These are phyloP conservation scores for Fusarium chaquense DNA, from an alignment of 2,329 filamentous ascomycete genomes.

Conservation along the genomic window DNA sequence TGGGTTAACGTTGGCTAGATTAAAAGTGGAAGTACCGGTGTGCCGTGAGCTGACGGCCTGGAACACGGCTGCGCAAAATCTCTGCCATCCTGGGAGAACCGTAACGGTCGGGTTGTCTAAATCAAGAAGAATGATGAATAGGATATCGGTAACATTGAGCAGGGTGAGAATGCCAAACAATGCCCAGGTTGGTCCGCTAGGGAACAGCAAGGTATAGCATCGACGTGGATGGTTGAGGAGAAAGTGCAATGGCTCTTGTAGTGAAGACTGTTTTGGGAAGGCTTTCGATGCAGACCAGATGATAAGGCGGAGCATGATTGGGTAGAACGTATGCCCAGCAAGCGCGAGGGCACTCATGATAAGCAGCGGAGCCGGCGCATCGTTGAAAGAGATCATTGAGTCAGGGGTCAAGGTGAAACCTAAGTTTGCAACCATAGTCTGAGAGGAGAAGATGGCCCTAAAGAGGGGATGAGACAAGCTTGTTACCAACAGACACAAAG, in stretches of 20 bases:
- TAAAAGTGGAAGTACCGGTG: slow-evolving; percentile 64
- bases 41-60: slow-evolving; percentile 65
- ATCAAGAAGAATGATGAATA: slow-evolving; percentile 65
- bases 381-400: slow-evolving; percentile 63
- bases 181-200: slow-evolving; percentile 69
- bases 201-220: slow-evolving; percentile 73
- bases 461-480: slow-evolving; percentile 11
- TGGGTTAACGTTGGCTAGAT: slow-evolving; percentile 62
- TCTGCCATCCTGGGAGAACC: slow-evolving; percentile 57
- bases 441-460: slow-evolving; percentile 63
- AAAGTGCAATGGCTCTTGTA: slow-evolving; percentile 63
- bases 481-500: too few relatives aligned
- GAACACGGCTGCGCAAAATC: slow-evolving; percentile 68
- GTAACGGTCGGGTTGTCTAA: slow-evolving; percentile 65
- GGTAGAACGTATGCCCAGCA: slow-evolving; percentile 68
- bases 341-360: slow-evolving; percentile 63
- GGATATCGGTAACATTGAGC: slow-evolving; percentile 66
- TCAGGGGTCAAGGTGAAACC: slow-evolving; percentile 67
- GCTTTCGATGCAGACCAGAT: slow-evolving; percentile 68
- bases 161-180: slow-evolving; percentile 62
- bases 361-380: slow-evolving; percentile 58
- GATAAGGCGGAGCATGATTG: slow-evolving; percentile 67
- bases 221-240: slow-evolving; percentile 72
- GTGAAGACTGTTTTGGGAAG: slow-evolving; percentile 54
- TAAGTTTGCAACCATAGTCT: slow-evolving; percentile 65